Evolutionary conservation across 768 basidiomycete genomes (phyloP).

Genomic region (Lactarius quietus): DNA sequence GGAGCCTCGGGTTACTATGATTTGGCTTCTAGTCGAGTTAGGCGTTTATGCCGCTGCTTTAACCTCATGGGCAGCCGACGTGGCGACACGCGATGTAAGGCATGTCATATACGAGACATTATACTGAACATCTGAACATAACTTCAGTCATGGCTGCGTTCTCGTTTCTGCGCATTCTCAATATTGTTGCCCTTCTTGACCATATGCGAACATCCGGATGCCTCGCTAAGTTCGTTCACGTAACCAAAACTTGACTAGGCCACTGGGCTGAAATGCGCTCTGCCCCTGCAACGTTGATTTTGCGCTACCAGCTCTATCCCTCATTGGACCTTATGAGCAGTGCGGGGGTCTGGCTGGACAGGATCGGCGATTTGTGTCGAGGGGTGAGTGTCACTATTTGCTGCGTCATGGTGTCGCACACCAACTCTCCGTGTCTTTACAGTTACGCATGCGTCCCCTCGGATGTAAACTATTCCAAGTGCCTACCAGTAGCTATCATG

Average conservation of each 20-base stretch:
- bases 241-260: background rate
- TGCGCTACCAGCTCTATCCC: background rate
- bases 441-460: background rate
- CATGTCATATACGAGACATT: background rate
- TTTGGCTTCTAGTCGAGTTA: background rate
- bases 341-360: conserved; percentile 6
- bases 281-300: background rate
- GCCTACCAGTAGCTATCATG: background rate
- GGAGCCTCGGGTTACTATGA: background rate
- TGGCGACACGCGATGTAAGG: background rate
- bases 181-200: background rate
- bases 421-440: no score
- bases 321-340: background rate
- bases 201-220: background rate
- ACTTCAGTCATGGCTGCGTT: background rate
- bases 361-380: background rate
- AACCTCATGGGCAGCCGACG: conserved; percentile 1
- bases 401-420: background rate
- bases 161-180: background rate
- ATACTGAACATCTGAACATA: background rate
- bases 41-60: background rate
- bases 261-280: background rate
- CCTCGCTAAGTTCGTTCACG: background rate
- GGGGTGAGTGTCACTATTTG: background rate
- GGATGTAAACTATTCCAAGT: background rate